Evolutionary conservation across 2,329 filamentous ascomycete species (phyloP), one percentile per base, ranked within the genome.

Genomic region (Teratosphaeria pseudoeucalypti): DNA sequence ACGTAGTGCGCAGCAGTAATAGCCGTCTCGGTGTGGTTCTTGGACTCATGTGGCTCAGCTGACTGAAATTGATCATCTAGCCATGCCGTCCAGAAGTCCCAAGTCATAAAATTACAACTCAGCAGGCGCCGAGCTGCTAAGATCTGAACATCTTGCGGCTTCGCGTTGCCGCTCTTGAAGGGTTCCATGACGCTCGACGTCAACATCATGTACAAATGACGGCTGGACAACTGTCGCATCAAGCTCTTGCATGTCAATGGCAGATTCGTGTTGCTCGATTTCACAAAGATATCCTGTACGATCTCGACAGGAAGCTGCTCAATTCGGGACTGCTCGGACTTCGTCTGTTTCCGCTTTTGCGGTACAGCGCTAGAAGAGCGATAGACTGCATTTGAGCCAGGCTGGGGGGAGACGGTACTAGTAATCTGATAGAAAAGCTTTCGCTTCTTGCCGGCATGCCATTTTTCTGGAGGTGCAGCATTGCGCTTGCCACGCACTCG

Each of bases 301-400:
- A 74, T 65, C 58, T 74, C 72, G 6, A 66, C 65, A n/a, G 72
- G 72, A 26, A 73, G 58, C 49, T 67, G 61, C 56, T 74, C 71
- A 34, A 74, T 60, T n/a, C 57, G 53, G 54, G 70, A 65, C 27
- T 70, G 54, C 1, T 61, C 57, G 34, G 37, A 54, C 23, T 52
- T 34, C 39, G 37, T 59, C 47, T 47, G 64, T 58, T 47, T 62
- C 34, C 61, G 64, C 52, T 65, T 64, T 55, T 57, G 63, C 57
- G 62, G 47, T 23, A 27, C 29, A 32, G 26, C 14, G 27, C 2
- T 54, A 9, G 34, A 54, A 34, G 6, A n/a, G n/a, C 27, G 53
- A 32, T 23, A 29, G 6, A 11, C 53, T 54, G 53, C 27, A 12
- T 10, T 16, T 34, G 53, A 19, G 6, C 53, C 53, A 14, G 16